Evolutionary conservation across 805 yeast species (phyloP).

Genomic region (Nakazawaea ishiwadae): DNA sequence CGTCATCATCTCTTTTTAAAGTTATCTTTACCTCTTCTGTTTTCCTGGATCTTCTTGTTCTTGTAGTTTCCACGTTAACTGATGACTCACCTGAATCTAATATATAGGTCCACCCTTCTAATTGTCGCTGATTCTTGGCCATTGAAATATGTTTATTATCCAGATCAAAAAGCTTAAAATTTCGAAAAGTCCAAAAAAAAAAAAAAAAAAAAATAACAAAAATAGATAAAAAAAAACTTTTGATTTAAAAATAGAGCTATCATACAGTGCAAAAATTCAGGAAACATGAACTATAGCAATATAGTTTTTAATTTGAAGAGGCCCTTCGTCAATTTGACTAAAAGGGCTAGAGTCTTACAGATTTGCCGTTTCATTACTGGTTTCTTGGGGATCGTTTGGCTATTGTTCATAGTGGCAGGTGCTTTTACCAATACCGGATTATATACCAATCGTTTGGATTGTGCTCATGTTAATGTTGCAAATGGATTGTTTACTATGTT

Average conservation of each 20-base stretch:
- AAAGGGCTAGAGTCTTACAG: constrained; percentile 22
- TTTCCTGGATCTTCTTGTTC: constrained; percentile 21
- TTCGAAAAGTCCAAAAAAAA: background rate
- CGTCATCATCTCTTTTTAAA: constrained; percentile 41
- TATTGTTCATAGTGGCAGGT: constrained; percentile 10
- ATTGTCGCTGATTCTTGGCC: constrained; percentile 21
- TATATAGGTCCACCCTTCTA: constrained; percentile 33
- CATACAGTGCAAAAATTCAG: background rate
- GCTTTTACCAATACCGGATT: constrained; percentile 5
- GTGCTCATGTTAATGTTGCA: constrained; percentile 49
- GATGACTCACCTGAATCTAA: constrained; percentile 14
- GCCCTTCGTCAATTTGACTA: constrained; percentile 23
- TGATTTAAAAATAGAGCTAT: background rate
- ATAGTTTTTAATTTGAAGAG: constrained; percentile 6
- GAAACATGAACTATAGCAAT: background rate
- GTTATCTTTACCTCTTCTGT: constrained; percentile 16
- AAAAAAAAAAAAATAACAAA: background rate
- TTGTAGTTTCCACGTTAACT: constrained; percentile 13
- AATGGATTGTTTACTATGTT: constrained; percentile 45
- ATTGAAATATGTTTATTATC: constrained; percentile 13
- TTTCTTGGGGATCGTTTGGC: constrained; percentile 9
- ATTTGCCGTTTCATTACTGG: constrained; percentile 16
- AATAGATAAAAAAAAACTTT: too few species aligned
- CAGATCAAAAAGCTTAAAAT: background rate
- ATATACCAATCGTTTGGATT: constrained; percentile 35